Evolutionary conservation across 2,329 filamentous ascomycete genomes (phyloP).

Genomic region (Macrophomina phaseolina): DNA sequence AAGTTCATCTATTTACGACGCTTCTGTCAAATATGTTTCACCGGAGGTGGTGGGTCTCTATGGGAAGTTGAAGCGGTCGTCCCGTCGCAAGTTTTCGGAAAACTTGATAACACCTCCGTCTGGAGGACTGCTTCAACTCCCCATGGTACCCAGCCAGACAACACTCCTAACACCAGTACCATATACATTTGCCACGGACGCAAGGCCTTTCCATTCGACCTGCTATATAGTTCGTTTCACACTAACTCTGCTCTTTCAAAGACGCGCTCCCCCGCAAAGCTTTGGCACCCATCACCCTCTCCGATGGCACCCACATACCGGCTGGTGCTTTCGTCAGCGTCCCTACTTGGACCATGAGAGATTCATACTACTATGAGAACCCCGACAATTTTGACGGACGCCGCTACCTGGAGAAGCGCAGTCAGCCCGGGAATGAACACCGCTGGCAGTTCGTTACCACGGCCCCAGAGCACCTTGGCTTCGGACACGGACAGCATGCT

Average conservation of each 20-base stretch:
- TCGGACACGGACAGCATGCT: constrained; percentile 32
- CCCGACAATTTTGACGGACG: constrained; percentile 2
- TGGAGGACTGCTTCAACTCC: no score
- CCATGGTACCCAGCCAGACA: no score
- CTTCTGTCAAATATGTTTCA: constrained; percentile 16
- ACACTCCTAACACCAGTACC: no score
- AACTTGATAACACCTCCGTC: no score
- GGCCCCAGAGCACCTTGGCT: constrained; percentile 4
- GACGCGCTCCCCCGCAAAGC: not conserved
- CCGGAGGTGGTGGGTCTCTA: not conserved
- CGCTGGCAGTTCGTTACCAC: constrained; percentile 30
- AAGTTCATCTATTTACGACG: not conserved
- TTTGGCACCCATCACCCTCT: constrained; percentile 11
- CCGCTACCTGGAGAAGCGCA: constrained; percentile 20
- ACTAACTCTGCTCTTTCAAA: no score
- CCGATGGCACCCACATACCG: constrained; percentile 16
- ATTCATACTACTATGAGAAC: not conserved
- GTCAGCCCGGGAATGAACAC: not conserved
- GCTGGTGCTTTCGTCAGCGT: not conserved
- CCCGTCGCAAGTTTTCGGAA: no score
- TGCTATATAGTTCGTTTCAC: no score
- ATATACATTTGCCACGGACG: no score
- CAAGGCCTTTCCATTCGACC: no score
- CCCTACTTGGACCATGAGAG: constrained; percentile 14
- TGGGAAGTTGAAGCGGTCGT: no score